These are phyloP conservation scores for Paecilomyces fulvus DNA, from an alignment of 2,329 filamentous ascomycete species.

Conservation along the genomic window DNA sequence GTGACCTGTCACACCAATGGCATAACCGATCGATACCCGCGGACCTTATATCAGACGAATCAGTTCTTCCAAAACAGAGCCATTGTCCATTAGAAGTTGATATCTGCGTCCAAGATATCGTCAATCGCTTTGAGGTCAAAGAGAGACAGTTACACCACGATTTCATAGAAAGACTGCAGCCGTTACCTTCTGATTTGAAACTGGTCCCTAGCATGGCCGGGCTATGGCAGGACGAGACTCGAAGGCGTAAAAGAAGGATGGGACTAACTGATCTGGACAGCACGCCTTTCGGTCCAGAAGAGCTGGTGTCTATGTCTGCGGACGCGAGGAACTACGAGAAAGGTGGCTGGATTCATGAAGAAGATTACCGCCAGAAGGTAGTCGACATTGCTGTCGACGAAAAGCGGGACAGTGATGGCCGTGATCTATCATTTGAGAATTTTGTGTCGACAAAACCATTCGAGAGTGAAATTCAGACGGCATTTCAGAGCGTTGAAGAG, in stretches of 20 bases:
- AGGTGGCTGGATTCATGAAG: conserved; percentile 90
- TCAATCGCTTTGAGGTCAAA: conserved; percentile 69
- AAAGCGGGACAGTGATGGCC: conserved; percentile 38
- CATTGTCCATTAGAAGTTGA: conserved; percentile 88
- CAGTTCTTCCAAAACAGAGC: conserved; percentile 64
- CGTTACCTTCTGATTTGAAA: conserved; percentile 58
- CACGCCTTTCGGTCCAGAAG: conserved; percentile 73
- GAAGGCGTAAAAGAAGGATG: conserved; percentile 65
- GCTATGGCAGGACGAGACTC: conserved; percentile 83
- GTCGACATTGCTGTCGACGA: conserved; percentile 58
- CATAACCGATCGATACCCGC: conserved; percentile 63
- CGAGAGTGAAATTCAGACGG: conserved; percentile 60
- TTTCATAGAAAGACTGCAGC: conserved; percentile 66
- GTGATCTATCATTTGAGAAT: conserved; percentile 50
- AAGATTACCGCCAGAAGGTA: conserved; percentile 65
- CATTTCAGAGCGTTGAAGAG: conserved; percentile 77
- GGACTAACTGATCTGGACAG: conserved; percentile 54
- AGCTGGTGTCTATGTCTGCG: conserved; percentile 80
- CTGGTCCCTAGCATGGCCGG: conserved; percentile 90
- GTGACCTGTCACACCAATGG: conserved; percentile 61
- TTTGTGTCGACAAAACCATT: conserved; percentile 52
- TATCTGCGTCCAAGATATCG: conserved; percentile 76
- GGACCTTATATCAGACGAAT: conserved; percentile 53
- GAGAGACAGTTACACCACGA: conserved; percentile 77
- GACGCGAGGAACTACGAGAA: conserved; percentile 62